phyloP scores from a whole-genome alignment of 352 stramenopile species.

The Thalassiosira exigua region DNA sequence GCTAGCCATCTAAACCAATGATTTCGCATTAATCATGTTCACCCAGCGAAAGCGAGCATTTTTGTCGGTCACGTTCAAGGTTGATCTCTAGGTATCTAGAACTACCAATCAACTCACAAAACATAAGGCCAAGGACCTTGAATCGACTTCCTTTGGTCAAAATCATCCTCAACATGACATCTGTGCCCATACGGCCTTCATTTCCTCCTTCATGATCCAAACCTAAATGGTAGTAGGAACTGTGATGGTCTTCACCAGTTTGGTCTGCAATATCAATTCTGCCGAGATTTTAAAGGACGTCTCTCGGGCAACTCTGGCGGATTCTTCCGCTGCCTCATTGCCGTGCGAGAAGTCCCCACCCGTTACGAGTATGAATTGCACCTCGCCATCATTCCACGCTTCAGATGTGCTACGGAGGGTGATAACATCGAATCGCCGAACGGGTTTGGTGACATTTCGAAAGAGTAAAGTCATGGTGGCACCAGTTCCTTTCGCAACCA shows the following conservation, averaged over 20 bases:
- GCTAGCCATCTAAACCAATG: too few species aligned
- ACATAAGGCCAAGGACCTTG: constrained; percentile 68
- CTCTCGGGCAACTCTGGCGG: constrained; percentile 32
- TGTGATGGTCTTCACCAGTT: constrained; percentile 35
- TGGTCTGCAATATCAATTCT: constrained; percentile 32
- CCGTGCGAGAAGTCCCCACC: constrained; percentile 53
- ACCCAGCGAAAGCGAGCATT: too few species aligned
- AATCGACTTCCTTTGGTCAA: constrained; percentile 56
- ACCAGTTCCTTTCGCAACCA: constrained; percentile 44
- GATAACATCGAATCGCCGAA: constrained; percentile 59
- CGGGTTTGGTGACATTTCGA: constrained; percentile 42
- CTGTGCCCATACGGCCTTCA: constrained; percentile 38
- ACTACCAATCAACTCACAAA: too few species aligned
- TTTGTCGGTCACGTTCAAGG: too few species aligned
- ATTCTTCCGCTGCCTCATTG: constrained; percentile 29
- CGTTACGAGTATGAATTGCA: constrained; percentile 51
- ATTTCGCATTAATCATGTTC: too few species aligned
- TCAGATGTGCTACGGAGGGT: constrained; percentile 51
- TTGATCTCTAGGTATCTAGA: too few species aligned
- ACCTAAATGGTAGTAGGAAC: constrained; percentile 59
- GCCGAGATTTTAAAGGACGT: constrained; percentile 59
- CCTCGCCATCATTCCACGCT: constrained; percentile 45
- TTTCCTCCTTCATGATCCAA: constrained; percentile 56
- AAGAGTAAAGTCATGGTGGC: constrained; percentile 57
- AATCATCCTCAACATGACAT: constrained; percentile 59